A percentile compares a stretch with the other conserved stretches of the same genome.
These are phyloP conservation scores for Aspergillus japonicus DNA, from an alignment of 2,329 filamentous ascomycete genomes.

Conservation along the genomic window DNA sequence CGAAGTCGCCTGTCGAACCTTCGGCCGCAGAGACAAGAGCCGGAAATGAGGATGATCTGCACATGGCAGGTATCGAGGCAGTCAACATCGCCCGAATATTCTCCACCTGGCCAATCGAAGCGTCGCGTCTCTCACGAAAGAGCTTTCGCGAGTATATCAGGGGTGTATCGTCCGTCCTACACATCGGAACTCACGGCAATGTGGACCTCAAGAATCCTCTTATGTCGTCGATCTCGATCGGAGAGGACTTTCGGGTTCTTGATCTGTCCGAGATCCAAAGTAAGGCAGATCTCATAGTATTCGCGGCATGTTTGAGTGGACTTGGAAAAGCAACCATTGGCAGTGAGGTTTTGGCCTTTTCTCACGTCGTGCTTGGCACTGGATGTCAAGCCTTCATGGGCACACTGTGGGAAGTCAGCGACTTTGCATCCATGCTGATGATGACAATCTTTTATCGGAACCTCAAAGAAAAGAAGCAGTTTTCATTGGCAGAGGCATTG, in stretches of 20 bases:
- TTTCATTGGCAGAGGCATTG: constrained; percentile 18
- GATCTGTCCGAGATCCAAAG: constrained; percentile 25
- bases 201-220: constrained; percentile 22
- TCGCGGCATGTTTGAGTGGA: constrained; percentile 27
- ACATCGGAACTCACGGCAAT: constrained; percentile 26
- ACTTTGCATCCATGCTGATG: constrained; percentile 27
- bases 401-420: constrained; percentile 26
- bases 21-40: not conserved
- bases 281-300: constrained; percentile 24
- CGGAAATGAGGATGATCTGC: constrained; percentile 18
- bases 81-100: constrained; percentile 27
- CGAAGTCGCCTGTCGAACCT: constrained; percentile 19
- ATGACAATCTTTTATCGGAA: constrained; percentile 27
- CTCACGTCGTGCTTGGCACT: constrained; percentile 26
- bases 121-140: constrained; percentile 21
- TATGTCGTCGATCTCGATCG: constrained; percentile 27
- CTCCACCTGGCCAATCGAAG: constrained; percentile 27
- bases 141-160: constrained; percentile 23
- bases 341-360: constrained; percentile 27
- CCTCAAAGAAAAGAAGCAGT: constrained; percentile 13
- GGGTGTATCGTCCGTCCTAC: constrained; percentile 21
- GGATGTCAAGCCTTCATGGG: constrained; percentile 29
- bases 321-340: constrained; percentile 23
- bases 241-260: constrained; percentile 25
- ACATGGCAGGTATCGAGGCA: constrained; percentile 28